phyloP scores from a whole-genome alignment of 1,139 yeast species.

The Saccharomyces hybrid region DNA sequence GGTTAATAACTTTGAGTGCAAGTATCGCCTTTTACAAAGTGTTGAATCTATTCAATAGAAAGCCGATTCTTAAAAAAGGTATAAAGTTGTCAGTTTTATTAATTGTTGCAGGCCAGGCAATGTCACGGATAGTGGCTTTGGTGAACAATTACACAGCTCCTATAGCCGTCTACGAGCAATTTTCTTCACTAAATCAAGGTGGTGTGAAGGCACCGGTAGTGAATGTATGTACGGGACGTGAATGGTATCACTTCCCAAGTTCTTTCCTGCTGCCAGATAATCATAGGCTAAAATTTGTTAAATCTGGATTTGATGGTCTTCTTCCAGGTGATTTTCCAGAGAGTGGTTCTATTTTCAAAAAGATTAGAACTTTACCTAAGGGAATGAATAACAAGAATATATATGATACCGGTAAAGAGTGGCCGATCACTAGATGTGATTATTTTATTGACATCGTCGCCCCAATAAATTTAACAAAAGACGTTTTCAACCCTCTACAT shows the following conservation, averaged over 20 bases:
- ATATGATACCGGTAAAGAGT: conserved; percentile 48
- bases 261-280: conserved; percentile 68
- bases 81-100: conserved; percentile 9
- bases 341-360: conserved; percentile 23
- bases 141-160: conserved; percentile 58
- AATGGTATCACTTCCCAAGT: conserved; percentile 90
- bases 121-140: conserved; percentile 39
- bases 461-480: conserved; percentile 14
- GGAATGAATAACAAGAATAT: conserved; percentile 69
- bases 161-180: conserved; percentile 36
- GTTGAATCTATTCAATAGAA: conserved; percentile 14
- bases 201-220: conserved; percentile 23
- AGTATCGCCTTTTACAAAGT: conserved; percentile 42
- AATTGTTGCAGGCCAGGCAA: conserved; percentile 25
- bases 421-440: conserved; percentile 42
- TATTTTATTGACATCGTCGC: conserved; percentile 48
- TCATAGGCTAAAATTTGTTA: conserved; percentile 55
- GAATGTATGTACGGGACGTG: conserved; percentile 81
- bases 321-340: conserved; percentile 82
- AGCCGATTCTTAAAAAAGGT: conserved; percentile 8
- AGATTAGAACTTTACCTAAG: conserved; percentile 38
- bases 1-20: conserved; percentile 56
- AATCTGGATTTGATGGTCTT: conserved; percentile 77
- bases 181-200: conserved; percentile 10
- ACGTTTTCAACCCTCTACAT: conserved; percentile 22